Evolutionary conservation across 2,329 filamentous ascomycete species (phyloP).

Genomic region (Pestalotiopsis sp.): DNA sequence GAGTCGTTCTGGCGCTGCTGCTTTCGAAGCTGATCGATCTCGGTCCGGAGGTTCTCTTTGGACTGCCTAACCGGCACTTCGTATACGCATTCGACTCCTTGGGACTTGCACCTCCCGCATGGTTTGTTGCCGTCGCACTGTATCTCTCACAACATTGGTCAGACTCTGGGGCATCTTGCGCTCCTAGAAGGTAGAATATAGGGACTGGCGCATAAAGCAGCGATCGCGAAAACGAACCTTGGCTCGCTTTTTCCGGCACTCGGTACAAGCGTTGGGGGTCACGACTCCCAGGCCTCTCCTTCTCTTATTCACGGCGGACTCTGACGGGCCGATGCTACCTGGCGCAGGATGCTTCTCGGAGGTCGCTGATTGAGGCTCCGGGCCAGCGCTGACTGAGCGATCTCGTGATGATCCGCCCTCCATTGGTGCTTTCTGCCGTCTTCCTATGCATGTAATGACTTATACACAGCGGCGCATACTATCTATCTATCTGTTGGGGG

Average conservation of each 20-base stretch:
- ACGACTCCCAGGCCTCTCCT: constrained; percentile 59
- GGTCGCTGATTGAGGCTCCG: constrained; percentile 23
- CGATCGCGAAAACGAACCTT: constrained; percentile 45
- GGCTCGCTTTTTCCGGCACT: constrained; percentile 64
- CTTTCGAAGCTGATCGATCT: constrained; percentile 60
- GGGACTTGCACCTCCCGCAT: constrained; percentile 57
- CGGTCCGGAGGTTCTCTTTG: constrained; percentile 62
- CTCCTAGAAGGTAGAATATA: constrained; percentile 9
- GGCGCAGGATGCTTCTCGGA: constrained; percentile 24
- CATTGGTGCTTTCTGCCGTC: constrained; percentile 24
- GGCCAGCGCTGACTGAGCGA: constrained; percentile 20
- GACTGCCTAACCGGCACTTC: constrained; percentile 66
- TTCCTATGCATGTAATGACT: not conserved
- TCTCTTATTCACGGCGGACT: constrained; percentile 48
- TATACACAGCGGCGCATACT: not conserved
- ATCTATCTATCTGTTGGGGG: not conserved
- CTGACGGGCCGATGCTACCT: constrained; percentile 5
- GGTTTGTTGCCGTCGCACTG: constrained; percentile 64
- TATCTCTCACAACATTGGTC: not conserved
- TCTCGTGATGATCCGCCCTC: constrained; percentile 31
- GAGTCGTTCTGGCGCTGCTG: constrained; percentile 58
- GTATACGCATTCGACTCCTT: constrained; percentile 62
- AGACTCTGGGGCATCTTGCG: not conserved
- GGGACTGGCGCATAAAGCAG: not conserved
- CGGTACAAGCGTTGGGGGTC: constrained; percentile 63